Conservation (phyloP, 768 basidiomycete species). For the Mrakia hoshinonis region DNA sequence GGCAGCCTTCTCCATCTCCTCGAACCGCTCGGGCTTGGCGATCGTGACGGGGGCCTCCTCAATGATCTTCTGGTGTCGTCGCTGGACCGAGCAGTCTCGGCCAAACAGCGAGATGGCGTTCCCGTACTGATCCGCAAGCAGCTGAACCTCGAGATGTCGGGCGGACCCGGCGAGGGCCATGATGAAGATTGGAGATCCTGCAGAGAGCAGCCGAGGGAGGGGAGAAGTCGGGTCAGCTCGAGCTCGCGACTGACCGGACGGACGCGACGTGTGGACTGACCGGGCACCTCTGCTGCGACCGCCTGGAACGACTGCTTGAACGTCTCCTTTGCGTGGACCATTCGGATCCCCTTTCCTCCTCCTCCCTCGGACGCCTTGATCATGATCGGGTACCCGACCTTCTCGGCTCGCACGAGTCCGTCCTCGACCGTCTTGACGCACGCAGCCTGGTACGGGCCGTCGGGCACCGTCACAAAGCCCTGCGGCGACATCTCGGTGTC, state of each 20-base stretch:
- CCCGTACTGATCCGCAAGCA: slow-evolving; percentile 97
- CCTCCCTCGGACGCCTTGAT: slow-evolving; percentile 99
- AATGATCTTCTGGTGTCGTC: slow-evolving; percentile 99
- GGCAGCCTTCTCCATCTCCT: slow-evolving; percentile 98
- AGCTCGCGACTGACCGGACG: neutral
- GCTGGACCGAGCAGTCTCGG: slow-evolving; percentile 97
- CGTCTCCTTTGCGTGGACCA: slow-evolving; percentile 72
- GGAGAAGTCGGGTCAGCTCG: slow-evolving; percentile 15
- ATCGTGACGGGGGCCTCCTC: slow-evolving; percentile 99
- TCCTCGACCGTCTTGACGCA: slow-evolving; percentile 83
- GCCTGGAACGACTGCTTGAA: slow-evolving; percentile 94
- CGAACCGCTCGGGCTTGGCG: slow-evolving; percentile 80
- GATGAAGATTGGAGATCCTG: slow-evolving; percentile 95
- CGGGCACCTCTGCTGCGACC: slow-evolving; percentile 91
- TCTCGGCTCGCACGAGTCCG: slow-evolving; percentile 68
- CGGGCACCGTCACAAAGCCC: slow-evolving; percentile 90
- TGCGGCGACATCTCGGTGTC: slow-evolving; percentile 73
- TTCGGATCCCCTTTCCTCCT: slow-evolving; percentile 97
- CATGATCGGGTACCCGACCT: slow-evolving; percentile 96
- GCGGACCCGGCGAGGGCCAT: slow-evolving; percentile 99
- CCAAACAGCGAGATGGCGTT: slow-evolving; percentile 98
- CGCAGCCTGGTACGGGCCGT: slow-evolving; percentile 75
- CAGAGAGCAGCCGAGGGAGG: neutral
- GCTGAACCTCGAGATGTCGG: slow-evolving; percentile 93
- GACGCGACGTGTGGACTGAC: slow-evolving; percentile 44